These are phyloP conservation scores for Persicaria tinctoria DNA, from an alignment of 148 eudicot genomes.

Conservation along the genomic window DNA sequence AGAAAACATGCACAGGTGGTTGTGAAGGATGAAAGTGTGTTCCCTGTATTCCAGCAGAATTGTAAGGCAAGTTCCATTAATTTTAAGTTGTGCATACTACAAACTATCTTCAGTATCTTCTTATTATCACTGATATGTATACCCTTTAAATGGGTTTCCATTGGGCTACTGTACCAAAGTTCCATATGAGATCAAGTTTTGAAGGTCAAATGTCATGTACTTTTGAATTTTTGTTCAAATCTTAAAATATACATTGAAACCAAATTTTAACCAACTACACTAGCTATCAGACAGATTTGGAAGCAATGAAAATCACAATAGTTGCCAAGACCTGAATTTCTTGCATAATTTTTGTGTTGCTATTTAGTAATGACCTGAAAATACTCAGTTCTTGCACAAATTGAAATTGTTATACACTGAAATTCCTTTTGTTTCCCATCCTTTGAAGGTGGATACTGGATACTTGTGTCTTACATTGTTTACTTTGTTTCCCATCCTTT, in stretches of 20 bases:
- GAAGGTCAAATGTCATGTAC: not conserved
- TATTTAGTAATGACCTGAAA: not conserved
- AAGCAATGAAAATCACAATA: not conserved
- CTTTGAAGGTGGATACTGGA: conserved; percentile 17
- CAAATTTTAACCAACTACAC: not conserved
- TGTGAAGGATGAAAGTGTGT: conserved; percentile 56
- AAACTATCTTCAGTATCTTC: not conserved
- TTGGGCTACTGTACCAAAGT: not conserved
- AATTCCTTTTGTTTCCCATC: not conserved
- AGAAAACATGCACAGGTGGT: conserved; percentile 82
- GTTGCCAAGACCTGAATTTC: not conserved
- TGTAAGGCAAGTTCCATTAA: conserved; percentile 58
- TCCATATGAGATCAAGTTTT: not conserved
- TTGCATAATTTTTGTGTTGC: not conserved
- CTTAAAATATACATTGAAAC: not conserved
- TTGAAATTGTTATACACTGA: not conserved
- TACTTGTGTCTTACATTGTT: conserved; percentile 2
- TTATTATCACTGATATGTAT: not conserved
- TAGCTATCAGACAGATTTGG: not conserved
- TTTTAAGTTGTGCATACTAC: not conserved
- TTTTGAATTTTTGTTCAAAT: not conserved
- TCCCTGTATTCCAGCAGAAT: conserved; percentile 67
- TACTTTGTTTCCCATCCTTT: not conserved
- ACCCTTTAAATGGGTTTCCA: not conserved
- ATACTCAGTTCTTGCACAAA: not conserved